phyloP scores from a whole-genome alignment of 1,139 yeast genomes.

The Magnusiomyces tetraspermus region DNA sequence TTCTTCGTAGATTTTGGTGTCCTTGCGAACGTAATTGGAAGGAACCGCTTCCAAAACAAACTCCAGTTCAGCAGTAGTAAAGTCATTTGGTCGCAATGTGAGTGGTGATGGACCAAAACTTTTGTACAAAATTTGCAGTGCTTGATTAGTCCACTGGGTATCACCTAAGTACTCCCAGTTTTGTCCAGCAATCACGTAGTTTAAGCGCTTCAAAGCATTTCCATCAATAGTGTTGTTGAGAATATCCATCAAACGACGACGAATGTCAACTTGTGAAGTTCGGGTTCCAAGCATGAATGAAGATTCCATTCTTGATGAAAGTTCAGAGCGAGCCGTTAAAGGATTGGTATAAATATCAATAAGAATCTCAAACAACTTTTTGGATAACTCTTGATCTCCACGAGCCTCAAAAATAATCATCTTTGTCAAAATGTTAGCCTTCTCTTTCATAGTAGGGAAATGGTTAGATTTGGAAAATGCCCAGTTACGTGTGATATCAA shows the following conservation, averaged over 20 bases:
- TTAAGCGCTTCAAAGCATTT: conserved; percentile 68
- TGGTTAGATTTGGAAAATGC: conserved; percentile 74
- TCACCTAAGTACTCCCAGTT: conserved; percentile 95
- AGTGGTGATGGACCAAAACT: conserved; percentile 52
- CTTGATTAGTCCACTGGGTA: conserved; percentile 92
- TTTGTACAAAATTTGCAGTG: conserved; percentile 75
- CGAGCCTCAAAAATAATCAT: conserved; percentile 90
- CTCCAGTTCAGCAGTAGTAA: conserved; percentile 47
- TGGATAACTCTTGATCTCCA: conserved; percentile 73
- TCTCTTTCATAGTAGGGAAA: conserved; percentile 92
- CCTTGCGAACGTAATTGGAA: conserved; percentile 17
- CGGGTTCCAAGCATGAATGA: conserved; percentile 93
- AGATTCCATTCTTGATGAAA: conserved; percentile 93
- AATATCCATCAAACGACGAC: conserved; percentile 72
- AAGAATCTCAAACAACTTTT: conserved; percentile 75
- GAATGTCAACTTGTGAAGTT: conserved; percentile 62
- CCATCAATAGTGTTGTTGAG: conserved; percentile 71
- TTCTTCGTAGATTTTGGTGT: conserved; percentile 16
- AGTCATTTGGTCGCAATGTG: conserved; percentile 40
- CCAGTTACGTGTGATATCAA: conserved; percentile 77
- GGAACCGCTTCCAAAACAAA: conserved; percentile 37
- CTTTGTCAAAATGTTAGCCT: conserved; percentile 86
- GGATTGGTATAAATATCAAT: conserved; percentile 83
- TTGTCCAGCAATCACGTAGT: conserved; percentile 82
- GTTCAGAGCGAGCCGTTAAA: conserved; percentile 69